A percentile compares a stretch with the other conserved stretches of the same genome.
Conservation (phyloP, 176 grass and related monocot genomes). For the Stipa capillata region DNA sequence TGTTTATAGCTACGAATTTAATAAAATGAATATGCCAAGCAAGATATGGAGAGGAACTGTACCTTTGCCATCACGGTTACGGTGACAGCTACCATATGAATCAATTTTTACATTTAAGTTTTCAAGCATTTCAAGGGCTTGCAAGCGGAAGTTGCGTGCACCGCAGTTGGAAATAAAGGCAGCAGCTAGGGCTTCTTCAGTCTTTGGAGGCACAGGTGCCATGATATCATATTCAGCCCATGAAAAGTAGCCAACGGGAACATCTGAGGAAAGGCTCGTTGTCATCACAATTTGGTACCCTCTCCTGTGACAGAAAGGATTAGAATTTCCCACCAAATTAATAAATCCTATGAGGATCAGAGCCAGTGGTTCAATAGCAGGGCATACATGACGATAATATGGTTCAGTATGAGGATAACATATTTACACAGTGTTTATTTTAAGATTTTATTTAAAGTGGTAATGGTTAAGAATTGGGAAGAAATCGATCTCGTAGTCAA, state of each 20-base stretch:
- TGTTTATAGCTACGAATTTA: neutral
- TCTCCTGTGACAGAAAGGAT: slow-evolving; percentile 49
- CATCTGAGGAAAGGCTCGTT: slow-evolving; percentile 89
- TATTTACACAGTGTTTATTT: neutral
- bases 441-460: slow-evolving; percentile 7
- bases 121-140: slow-evolving; percentile 87
- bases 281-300: slow-evolving; percentile 94
- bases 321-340: neutral
- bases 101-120: slow-evolving; percentile 78
- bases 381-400: neutral
- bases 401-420: neutral
- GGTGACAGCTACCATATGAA: slow-evolving; percentile 97
- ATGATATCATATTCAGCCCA: slow-evolving; percentile 99
- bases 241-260: slow-evolving; percentile 96
- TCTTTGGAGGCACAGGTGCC: slow-evolving; percentile 68
- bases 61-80: slow-evolving; percentile 91
- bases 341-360: slow-evolving; percentile 4
- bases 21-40: neutral
- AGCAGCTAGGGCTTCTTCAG: slow-evolving; percentile 72
- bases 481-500: slow-evolving; percentile 5
- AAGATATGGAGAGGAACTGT: neutral
- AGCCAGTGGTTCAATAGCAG: neutral
- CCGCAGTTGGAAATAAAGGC: slow-evolving; percentile 99
- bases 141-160: slow-evolving; percentile 87
- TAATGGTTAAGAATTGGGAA: neutral